Evolutionary conservation across 768 basidiomycete species (phyloP).

Genomic region (Suillus plorans): DNA sequence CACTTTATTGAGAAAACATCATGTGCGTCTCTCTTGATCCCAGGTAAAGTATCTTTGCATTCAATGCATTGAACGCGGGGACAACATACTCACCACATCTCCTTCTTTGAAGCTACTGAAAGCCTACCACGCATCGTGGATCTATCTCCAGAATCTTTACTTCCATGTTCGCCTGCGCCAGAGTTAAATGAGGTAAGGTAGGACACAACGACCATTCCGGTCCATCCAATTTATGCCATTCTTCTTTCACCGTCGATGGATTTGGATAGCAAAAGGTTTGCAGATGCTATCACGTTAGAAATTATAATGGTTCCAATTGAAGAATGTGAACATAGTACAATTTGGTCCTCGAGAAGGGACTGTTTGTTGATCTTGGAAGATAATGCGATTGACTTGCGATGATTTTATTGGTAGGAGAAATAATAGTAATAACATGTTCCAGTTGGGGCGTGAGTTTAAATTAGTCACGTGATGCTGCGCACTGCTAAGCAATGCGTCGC

Average conservation of each 20-base stretch:
- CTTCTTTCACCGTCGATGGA: slow-evolving; percentile 34
- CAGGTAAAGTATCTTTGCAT: no score
- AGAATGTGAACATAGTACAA: slow-evolving; percentile 90
- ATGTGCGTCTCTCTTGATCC: no score
- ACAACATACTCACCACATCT: no score
- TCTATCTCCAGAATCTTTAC: neutral
- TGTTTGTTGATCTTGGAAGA: slow-evolving; percentile 71
- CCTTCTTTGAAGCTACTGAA: no score
- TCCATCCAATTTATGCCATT: slow-evolving; percentile 62
- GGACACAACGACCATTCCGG: neutral
- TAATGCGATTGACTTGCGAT: slow-evolving; percentile 78
- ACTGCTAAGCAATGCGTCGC: neutral
- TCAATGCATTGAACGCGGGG: no score
- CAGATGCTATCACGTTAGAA: slow-evolving; percentile 54
- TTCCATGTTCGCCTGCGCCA: neutral
- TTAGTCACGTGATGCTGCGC: neutral
- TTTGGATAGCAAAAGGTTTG: slow-evolving; percentile 74
- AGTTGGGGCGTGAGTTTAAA: no score
- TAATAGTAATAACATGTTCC: no score
- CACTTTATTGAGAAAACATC: no score
- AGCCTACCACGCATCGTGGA: no score
- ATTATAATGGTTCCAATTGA: neutral
- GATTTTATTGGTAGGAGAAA: slow-evolving; percentile 44
- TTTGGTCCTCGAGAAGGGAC: no score
- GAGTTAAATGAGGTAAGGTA: neutral